phyloP scores from a whole-genome alignment of 2,329 filamentous ascomycete genomes.

The Penicillium hesseltinei region DNA sequence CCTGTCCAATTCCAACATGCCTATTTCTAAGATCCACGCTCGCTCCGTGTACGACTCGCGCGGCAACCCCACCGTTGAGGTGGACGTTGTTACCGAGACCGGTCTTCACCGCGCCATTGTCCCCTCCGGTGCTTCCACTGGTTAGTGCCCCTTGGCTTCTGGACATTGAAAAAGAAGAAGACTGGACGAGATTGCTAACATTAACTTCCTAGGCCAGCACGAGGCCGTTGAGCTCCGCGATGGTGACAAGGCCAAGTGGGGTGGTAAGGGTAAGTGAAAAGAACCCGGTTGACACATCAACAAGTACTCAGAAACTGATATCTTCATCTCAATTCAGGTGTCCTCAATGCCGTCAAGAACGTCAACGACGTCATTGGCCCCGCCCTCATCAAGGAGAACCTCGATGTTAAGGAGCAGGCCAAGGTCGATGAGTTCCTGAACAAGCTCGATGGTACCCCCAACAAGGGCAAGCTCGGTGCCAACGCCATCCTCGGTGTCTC shows the following conservation, averaged over 20 bases:
- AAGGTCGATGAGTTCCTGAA: conserved; percentile 82
- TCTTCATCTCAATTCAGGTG: conserved; percentile 41
- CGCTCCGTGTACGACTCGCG: conserved; percentile 98
- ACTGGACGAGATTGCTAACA: conserved; percentile 21
- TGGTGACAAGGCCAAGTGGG: conserved; percentile 83
- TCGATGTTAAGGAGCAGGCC: conserved; percentile 84
- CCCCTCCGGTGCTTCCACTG: conserved; percentile 92
- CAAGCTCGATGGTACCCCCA: conserved; percentile 76
- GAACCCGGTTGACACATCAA: background rate
- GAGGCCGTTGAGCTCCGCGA: conserved; percentile 90
- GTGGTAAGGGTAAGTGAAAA: conserved; percentile 68
- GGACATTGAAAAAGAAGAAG: background rate
- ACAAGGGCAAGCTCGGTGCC: conserved; percentile 85
- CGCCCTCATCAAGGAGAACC: conserved; percentile 74
- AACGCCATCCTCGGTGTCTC: conserved; percentile 86
- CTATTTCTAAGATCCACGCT: conserved; percentile 85
- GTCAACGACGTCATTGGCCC: conserved; percentile 80
- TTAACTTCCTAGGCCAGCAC: conserved; percentile 65
- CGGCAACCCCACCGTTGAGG: conserved; percentile 96
- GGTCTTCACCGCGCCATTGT: conserved; percentile 97
- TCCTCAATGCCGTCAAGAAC: conserved; percentile 80
- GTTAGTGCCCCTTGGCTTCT: conserved; percentile 51
- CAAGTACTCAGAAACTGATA: background rate
- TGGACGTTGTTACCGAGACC: conserved; percentile 93
- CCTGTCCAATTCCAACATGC: conserved; percentile 61